Evolutionary conservation across 2,329 filamentous ascomycete species (phyloP).

Genomic region (Fusarium sublunatum): DNA sequence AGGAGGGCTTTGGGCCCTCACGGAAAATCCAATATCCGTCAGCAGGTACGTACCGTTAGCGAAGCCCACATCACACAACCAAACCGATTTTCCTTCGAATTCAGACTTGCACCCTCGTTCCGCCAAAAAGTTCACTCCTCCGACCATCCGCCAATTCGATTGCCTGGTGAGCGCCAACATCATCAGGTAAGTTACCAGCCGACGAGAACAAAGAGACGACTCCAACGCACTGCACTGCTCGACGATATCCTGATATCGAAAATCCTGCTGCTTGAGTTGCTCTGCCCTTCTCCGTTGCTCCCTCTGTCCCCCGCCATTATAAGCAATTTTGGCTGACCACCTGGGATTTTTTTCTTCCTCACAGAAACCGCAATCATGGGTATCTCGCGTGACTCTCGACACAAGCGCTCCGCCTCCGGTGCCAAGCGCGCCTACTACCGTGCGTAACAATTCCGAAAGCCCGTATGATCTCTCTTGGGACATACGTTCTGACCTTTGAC

Average conservation of each 20-base stretch:
- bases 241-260: conserved; percentile 42
- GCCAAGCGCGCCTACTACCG: conserved; percentile 96
- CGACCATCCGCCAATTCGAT: conserved; percentile 58
- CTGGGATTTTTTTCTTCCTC: conserved; percentile 40
- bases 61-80: conserved; percentile 53
- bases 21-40: conserved; percentile 40
- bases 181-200: conserved; percentile 59
- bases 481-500: conserved; percentile 80
- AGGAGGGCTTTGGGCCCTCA: conserved; percentile 22
- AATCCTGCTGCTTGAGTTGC: conserved; percentile 40
- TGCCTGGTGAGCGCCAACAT: conserved; percentile 61
- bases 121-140: conserved; percentile 54
- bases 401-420: conserved; percentile 99
- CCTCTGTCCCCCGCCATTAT: conserved; percentile 3
- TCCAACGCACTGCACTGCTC: conserved; percentile 40
- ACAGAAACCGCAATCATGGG: conserved; percentile 87
- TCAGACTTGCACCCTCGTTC: conserved; percentile 49
- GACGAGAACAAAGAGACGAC: conserved; percentile 33
- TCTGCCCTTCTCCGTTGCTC: conserved; percentile 16
- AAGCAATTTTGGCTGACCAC: conserved; percentile 36
- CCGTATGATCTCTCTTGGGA: conserved; percentile 66
- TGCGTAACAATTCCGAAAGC: conserved; percentile 73
- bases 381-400: conserved; percentile 99
- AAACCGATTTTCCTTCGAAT: conserved; percentile 52
- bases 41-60: conserved; percentile 43